These are phyloP conservation scores for Epichloe coenophiala DNA, from an alignment of 2,329 filamentous ascomycete species.

Conservation along the genomic window DNA sequence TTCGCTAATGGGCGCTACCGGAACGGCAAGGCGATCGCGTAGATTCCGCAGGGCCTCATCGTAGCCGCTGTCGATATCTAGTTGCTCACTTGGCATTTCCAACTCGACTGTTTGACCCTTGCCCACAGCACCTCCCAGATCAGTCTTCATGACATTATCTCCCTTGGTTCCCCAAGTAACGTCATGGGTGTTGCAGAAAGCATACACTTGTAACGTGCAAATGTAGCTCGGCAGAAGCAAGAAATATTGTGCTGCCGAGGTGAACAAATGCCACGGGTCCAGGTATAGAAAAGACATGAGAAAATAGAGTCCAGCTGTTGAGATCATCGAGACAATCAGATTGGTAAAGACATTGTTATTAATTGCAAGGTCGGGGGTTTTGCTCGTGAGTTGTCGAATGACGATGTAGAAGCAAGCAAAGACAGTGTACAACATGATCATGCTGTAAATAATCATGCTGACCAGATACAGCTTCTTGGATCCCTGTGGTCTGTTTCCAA, in stretches of 20 bases:
- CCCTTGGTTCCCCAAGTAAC: slow-evolving; percentile 97
- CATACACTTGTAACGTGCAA: slow-evolving; percentile 94
- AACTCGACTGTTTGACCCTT: slow-evolving; percentile 76
- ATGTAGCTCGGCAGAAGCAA: slow-evolving; percentile 85
- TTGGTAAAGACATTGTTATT: slow-evolving; percentile 92
- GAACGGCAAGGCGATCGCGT: slow-evolving; percentile 79
- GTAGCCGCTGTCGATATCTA: slow-evolving; percentile 96
- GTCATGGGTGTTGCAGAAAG: slow-evolving; percentile 98
- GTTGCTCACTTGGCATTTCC: slow-evolving; percentile 94
- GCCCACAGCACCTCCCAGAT: slow-evolving; percentile 74
- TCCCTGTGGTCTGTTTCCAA: slow-evolving; percentile 92
- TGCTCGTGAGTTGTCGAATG: slow-evolving; percentile 56
- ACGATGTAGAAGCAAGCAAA: slow-evolving; percentile 87
- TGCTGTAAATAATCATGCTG: slow-evolving; percentile 76
- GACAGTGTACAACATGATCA: slow-evolving; percentile 94
- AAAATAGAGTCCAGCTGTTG: slow-evolving; percentile 89
- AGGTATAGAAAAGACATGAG: slow-evolving; percentile 93
- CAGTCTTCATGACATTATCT: slow-evolving; percentile 87
- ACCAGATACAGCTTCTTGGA: slow-evolving; percentile 80
- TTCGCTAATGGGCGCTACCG: slow-evolving; percentile 47
- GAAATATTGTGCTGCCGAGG: slow-evolving; percentile 82
- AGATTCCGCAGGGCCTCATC: slow-evolving; percentile 95
- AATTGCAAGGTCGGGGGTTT: slow-evolving; percentile 36
- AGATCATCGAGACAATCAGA: slow-evolving; percentile 76
- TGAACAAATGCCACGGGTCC: slow-evolving; percentile 99